These are phyloP conservation scores for Sanghuangporus baumii DNA, from an alignment of 1,284 basidiomycete species.

Conservation along the genomic window DNA sequence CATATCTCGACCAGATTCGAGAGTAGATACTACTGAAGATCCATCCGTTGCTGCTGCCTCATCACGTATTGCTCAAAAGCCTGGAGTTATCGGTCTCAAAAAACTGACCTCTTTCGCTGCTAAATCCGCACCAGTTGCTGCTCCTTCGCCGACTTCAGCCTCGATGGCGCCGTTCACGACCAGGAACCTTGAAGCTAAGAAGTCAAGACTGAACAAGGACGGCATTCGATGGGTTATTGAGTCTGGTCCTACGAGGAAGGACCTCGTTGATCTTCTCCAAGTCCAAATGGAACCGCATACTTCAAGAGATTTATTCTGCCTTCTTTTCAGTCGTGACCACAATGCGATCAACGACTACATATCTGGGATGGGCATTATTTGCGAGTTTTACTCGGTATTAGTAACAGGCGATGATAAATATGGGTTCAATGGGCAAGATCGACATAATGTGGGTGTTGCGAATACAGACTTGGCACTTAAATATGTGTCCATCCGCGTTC, in stretches of 20 bases:
- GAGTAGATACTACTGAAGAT: constrained; percentile 51
- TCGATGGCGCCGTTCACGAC: constrained; percentile 56
- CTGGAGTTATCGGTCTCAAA: constrained; percentile 40
- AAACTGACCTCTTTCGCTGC: constrained; percentile 36
- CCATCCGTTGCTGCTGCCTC: constrained; percentile 21
- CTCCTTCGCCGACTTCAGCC: constrained; percentile 30
- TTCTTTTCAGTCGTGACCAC: constrained; percentile 94
- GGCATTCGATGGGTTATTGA: constrained; percentile 80
- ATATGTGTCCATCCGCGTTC: constrained; percentile 87
- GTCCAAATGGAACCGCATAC: constrained; percentile 87
- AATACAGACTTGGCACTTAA: constrained; percentile 93
- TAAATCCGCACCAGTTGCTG: constrained; percentile 26
- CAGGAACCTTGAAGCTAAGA: constrained; percentile 71
- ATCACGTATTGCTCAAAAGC: constrained; percentile 38
- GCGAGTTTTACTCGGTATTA: constrained; percentile 68
- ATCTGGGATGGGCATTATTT: constrained; percentile 65
- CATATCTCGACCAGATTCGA: constrained; percentile 52
- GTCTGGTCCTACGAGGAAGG: constrained; percentile 74
- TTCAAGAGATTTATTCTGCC: constrained; percentile 70
- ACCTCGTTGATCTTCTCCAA: constrained; percentile 83
- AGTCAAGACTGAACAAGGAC: constrained; percentile 73
- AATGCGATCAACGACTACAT: constrained; percentile 93
- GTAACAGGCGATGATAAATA: constrained; percentile 56
- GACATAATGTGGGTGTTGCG: constrained; percentile 72
- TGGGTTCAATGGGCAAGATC: constrained; percentile 45